Evolutionary conservation across 306 rosid genomes (phyloP).

Genomic region (Prunus mume): DNA sequence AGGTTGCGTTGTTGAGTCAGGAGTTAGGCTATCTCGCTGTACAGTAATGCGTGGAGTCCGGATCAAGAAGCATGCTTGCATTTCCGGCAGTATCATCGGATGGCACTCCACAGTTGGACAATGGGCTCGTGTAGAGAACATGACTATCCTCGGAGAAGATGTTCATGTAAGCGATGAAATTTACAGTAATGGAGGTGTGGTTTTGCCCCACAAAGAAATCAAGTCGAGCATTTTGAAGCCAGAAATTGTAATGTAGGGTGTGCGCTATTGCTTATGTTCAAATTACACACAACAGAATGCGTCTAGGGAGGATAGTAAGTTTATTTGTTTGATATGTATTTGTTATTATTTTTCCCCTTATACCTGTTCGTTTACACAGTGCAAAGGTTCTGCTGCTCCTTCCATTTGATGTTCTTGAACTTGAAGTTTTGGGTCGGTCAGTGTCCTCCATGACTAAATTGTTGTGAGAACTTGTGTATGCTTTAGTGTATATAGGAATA

Average conservation of each 20-base stretch:
- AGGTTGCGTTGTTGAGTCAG: slow-evolving; percentile 79
- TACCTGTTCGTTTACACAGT: not conserved
- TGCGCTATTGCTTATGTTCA: slow-evolving; percentile 7
- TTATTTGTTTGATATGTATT: slow-evolving; percentile 15
- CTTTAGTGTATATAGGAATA: slow-evolving; percentile 39
- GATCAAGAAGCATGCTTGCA: slow-evolving; percentile 82
- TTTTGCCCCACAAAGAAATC: slow-evolving; percentile 97
- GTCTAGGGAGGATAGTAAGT: slow-evolving; percentile 10
- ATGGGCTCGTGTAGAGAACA: slow-evolving; percentile 97
- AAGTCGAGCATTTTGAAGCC: slow-evolving; percentile 93
- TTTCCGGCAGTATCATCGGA: slow-evolving; percentile 89
- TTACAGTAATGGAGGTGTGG: slow-evolving; percentile 94
- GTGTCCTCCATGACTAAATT: slow-evolving; percentile 18
- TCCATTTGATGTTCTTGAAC: slow-evolving; percentile 15
- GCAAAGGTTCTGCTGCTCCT: slow-evolving; percentile 15
- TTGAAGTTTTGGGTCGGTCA: slow-evolving; percentile 17
- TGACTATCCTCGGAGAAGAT: slow-evolving; percentile 97
- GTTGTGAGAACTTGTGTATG: slow-evolving; percentile 29
- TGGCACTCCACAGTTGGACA: slow-evolving; percentile 98
- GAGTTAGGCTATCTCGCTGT: slow-evolving; percentile 93
- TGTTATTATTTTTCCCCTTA: not conserved
- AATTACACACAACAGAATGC: slow-evolving; percentile 6
- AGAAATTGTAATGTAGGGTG: slow-evolving; percentile 84
- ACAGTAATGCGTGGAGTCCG: slow-evolving; percentile 92
- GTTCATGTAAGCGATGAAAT: slow-evolving; percentile 90